Conservation (phyloP, 345 rosid genomes). For the Zanthoxylum bungeanum region DNA sequence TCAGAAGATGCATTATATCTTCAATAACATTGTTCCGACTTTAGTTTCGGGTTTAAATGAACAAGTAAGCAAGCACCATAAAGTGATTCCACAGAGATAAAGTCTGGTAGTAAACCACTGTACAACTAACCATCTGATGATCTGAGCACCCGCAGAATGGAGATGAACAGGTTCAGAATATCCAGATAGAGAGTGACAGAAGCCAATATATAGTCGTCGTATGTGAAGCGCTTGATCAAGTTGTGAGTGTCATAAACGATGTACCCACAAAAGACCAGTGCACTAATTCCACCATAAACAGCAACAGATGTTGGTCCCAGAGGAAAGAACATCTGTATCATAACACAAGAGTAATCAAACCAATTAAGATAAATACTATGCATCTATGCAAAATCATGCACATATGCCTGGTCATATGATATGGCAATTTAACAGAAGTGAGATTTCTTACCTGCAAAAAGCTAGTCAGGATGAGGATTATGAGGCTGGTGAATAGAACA, state of each 20-base stretch:
- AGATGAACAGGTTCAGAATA: conserved; percentile 81
- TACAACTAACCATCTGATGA: conserved; percentile 47
- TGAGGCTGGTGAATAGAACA: conserved; percentile 78
- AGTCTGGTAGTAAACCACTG: neutral
- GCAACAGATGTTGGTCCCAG: conserved; percentile 79
- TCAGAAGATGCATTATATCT: conserved; percentile 4
- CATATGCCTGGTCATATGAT: neutral
- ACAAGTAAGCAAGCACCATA: neutral
- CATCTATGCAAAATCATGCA: neutral
- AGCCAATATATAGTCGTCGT: conserved; percentile 91
- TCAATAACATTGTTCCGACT: conserved; percentile 10
- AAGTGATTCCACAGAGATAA: neutral
- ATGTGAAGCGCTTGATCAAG: conserved; percentile 88
- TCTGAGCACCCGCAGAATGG: conserved; percentile 80
- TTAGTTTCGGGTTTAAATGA: neutral
- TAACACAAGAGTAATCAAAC: neutral
- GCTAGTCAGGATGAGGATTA: conserved; percentile 70
- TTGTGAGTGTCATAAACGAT: conserved; percentile 86
- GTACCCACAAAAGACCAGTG: conserved; percentile 86
- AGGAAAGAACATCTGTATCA: conserved; percentile 75
- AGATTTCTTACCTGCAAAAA: conserved; percentile 68
- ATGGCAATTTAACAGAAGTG: neutral
- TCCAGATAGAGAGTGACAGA: conserved; percentile 86
- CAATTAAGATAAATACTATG: neutral
- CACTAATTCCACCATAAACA: conserved; percentile 74